phyloP scores from a whole-genome alignment of 2,329 filamentous ascomycete genomes.

The Ramichloridium luteum region DNA sequence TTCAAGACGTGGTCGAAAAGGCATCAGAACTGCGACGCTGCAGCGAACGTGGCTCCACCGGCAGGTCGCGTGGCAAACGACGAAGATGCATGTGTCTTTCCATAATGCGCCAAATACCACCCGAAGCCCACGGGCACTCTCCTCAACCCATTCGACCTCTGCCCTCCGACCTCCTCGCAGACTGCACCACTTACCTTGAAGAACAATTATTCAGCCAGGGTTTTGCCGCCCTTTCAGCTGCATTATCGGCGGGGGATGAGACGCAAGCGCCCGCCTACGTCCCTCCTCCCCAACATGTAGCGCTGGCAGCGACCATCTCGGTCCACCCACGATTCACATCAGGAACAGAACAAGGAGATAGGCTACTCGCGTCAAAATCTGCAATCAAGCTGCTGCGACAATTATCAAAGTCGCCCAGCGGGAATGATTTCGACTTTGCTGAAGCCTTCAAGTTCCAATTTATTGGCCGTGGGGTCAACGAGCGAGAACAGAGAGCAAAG shows the following conservation, averaged over 20 bases:
- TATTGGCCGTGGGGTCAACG: conserved; percentile 2
- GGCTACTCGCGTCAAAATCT: conserved; percentile 50
- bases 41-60: too few species aligned
- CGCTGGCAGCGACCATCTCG: conserved; percentile 67
- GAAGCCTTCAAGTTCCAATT: conserved; percentile 60
- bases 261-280: conserved; percentile 42
- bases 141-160: too few species aligned
- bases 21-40: too few species aligned
- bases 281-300: conserved; percentile 60
- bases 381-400: conserved; percentile 60
- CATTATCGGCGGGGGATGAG: conserved; percentile 44
- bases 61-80: too few species aligned
- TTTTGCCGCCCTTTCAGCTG: conserved; percentile 47
- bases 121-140: too few species aligned
- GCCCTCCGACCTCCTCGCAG: background rate
- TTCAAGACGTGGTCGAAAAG: too few species aligned
- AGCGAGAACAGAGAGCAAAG: conserved; percentile 11
- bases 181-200: conserved; percentile 62
- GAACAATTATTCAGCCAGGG: conserved; percentile 47
- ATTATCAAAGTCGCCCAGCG: conserved; percentile 52
- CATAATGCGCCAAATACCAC: too few species aligned
- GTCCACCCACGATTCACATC: conserved; percentile 72
- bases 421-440: conserved; percentile 56
- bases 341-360: conserved; percentile 49
- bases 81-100: too few species aligned